Base-by-base conservation (phyloP, 2,329 filamentous ascomycete species). In the Fusarium oxysporum region DNA sequence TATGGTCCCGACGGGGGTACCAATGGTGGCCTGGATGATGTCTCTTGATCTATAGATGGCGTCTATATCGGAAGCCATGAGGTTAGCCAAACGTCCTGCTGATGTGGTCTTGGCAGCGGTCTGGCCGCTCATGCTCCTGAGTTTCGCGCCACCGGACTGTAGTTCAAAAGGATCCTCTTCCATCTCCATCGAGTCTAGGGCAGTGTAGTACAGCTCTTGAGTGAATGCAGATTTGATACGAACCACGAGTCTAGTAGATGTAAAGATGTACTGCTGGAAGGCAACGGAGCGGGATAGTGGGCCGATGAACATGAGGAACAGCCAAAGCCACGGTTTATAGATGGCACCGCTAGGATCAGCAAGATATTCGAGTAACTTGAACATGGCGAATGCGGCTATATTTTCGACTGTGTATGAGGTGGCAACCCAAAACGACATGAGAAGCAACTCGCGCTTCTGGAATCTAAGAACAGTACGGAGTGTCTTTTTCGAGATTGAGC, bases 31-130 rank as follows among this genome's bases (percentile, higher is more conserved):
- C 53, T 87, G 81, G 45, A 89, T 80, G 14, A 88, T 79, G 70
- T 90, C 88, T 41, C 87, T 83, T 13, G 86, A 84, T 32, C 80
- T 83, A 64, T 83, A 86, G 37, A 90, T 83, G 33, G 87, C 86
- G 61, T 90, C 87, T 14, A 90, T 83, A 71, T 90, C 88, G 33
- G 87, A 87, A 13, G 87, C 86, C 86, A 90, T 89, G 59, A 90
- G 81, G 62, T 88, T 90, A 19, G 86, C 86, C 50, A 89, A 78
- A 21, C 86, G 82, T 21, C 87, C 87, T 12, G 86, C 83, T 7
- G 87, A 86, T 4, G 86, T 83, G 14, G 80, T 80, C 65, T 80
- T 81, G 30, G 79, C 68, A 17, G 74, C 65, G 21, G 67, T 68
- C 30, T 80, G 80, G 48, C 79, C 78, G 73, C 44, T 76, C 66